Evolutionary conservation across 1,284 basidiomycete species (phyloP), one percentile per base, ranked within the genome.

Genomic region (Peniophora sp.): DNA sequence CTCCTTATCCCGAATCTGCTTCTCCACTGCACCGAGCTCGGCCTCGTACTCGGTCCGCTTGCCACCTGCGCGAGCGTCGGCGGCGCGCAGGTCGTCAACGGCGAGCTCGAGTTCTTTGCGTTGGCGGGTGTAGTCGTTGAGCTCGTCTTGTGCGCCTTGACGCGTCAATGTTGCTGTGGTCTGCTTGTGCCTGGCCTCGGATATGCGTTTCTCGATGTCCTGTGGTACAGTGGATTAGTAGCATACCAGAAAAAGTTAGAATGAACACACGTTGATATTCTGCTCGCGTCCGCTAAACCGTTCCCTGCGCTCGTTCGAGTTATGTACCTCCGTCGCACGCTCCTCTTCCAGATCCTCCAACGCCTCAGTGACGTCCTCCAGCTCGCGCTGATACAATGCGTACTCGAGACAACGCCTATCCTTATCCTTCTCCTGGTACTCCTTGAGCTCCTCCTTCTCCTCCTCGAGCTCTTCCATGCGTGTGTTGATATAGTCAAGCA

Each of bases 361-460:
- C 0, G 89, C 83, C 50, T 85, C 85, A 0, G 80, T 83, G 1
- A 97, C 92, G 56, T 98, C 95, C 52, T 89, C 83, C 32, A 98
- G 69, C 63, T 99, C 95, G 35, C 90, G 78, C 59, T 93, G 89
- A 68, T 97, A 92, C 53, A 99, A 69, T 1, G 93, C 90, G 65
- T 99, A 99, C 65, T 99, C 97, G 58, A 99, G 75, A 67, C 94
- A 97, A 24, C 96, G 77, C 46, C 96, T 77, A 56, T 98, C 93
- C 64, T 91, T 89, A 65, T 99, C 97, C 65, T 94, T 94, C 57
- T 89, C 84, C 65, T 97, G 92, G 63, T 92, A 99, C 65, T 97
- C 92, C 63, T 94, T 94, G 50, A 99, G 71, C 67, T 99, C 97
- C 57, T 96, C 90, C 68, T 98, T 98, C 68, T 99, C 97, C 60